Percentiles rank a stretch among this genome's conserved stretches.
These are phyloP conservation scores for Calocera cornea DNA, from an alignment of 768 basidiomycete species.

Conservation along the genomic window DNA sequence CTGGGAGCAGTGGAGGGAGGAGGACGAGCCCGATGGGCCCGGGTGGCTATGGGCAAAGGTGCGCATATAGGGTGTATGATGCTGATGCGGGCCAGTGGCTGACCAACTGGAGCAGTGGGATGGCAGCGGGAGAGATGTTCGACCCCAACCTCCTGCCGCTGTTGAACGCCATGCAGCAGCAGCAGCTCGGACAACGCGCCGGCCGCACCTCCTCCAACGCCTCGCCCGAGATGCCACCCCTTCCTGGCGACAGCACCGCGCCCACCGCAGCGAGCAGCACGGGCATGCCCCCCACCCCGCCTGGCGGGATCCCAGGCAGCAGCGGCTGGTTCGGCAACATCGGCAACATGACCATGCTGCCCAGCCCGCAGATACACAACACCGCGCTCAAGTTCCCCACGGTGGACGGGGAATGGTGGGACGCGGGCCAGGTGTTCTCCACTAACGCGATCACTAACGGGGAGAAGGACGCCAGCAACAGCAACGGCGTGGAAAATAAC, in stretches of 20 bases:
- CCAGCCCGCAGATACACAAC: neutral
- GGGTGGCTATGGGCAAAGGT: neutral
- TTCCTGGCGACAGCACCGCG: neutral
- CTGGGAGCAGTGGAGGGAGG: neutral
- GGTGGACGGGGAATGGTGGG: neutral
- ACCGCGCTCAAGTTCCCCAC: neutral
- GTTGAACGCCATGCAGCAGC: neutral
- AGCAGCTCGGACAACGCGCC: neutral
- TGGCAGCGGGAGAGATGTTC: neutral
- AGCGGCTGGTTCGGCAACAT: neutral
- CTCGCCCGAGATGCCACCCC: conserved; percentile 2
- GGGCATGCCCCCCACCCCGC: neutral
- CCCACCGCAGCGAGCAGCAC: neutral
- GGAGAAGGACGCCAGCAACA: neutral
- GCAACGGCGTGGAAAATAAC: neutral
- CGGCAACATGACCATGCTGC: neutral
- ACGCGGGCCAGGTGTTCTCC: neutral
- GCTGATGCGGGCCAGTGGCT: too few relatives aligned
- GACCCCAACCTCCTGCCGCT: neutral
- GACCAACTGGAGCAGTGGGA: neutral
- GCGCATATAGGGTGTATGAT: neutral
- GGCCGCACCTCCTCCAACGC: neutral
- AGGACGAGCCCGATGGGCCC: neutral
- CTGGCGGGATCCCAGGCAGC: neutral
- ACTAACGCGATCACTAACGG: neutral